A percentile compares a stretch with the other conserved stretches of the same genome.
phyloP scores from a whole-genome alignment of 2,329 filamentous ascomycete genomes.

The Graphilbum ipis-grandicollis region DNA sequence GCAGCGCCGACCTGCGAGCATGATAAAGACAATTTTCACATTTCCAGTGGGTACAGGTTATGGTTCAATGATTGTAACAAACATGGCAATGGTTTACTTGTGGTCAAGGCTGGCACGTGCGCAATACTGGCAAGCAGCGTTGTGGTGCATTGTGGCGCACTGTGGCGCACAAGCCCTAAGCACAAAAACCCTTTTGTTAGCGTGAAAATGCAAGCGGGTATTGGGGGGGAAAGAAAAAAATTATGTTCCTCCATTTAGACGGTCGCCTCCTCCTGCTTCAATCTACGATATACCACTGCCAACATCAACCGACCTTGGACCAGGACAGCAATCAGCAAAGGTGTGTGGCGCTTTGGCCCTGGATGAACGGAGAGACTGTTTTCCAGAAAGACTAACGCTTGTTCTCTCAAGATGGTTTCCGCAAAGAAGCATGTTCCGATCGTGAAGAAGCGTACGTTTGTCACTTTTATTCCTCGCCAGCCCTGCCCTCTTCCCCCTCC shows the following conservation, averaged over 20 bases:
- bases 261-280: background rate
- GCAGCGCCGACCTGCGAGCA: too few species aligned
- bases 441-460: constrained; percentile 99
- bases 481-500: background rate
- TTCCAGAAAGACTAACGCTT: background rate
- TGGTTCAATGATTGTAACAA: too few species aligned
- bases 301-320: too few species aligned
- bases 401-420: constrained; percentile 67
- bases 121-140: too few species aligned
- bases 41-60: too few species aligned
- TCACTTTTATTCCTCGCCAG: too few species aligned
- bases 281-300: background rate
- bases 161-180: background rate
- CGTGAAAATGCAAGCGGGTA: background rate
- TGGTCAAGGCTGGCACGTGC: too few species aligned
- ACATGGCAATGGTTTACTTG: too few species aligned
- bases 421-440: constrained; percentile 99
- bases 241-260: background rate
- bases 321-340: background rate
- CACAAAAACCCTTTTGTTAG: background rate
- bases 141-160: background rate
- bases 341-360: background rate
- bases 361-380: too few species aligned
- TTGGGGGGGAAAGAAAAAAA: background rate
- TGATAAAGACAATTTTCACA: too few species aligned